Conservation (phyloP, 345 rosid genomes). For the Barbarea vulgaris region DNA sequence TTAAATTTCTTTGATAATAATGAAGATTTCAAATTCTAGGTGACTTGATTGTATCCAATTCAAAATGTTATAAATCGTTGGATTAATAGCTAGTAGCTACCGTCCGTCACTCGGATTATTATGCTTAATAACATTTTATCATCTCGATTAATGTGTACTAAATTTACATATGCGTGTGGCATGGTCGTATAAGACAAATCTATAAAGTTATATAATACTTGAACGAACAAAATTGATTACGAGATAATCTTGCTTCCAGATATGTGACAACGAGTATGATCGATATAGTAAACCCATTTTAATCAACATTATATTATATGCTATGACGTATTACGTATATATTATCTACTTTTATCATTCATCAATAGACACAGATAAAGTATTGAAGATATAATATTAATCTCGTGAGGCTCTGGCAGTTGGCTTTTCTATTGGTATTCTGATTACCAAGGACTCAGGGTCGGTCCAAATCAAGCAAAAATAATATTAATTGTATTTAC, state of each 20-base stretch:
- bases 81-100: constrained; percentile 2
- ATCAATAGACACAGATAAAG: neutral
- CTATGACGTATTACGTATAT: neutral
- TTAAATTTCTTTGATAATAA: no score
- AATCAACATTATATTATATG: constrained; percentile 1
- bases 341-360: neutral
- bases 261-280: constrained; percentile 27
- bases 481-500: neutral
- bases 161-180: neutral
- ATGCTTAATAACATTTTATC: neutral
- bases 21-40: neutral
- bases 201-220: neutral
- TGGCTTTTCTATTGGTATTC: neutral
- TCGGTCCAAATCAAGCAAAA: neutral
- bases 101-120: constrained; percentile 12
- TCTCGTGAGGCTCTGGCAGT: neutral
- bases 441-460: neutral
- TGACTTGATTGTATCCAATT: neutral
- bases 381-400: neutral
- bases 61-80: neutral
- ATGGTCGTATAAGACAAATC: constrained; percentile 9
- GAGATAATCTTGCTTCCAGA: constrained; percentile 26
- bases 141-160: neutral
- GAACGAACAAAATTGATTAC: neutral
- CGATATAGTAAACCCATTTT: neutral